phyloP scores from a whole-genome alignment of 2,329 filamentous ascomycete species.

The Aspergillus tanneri region DNA sequence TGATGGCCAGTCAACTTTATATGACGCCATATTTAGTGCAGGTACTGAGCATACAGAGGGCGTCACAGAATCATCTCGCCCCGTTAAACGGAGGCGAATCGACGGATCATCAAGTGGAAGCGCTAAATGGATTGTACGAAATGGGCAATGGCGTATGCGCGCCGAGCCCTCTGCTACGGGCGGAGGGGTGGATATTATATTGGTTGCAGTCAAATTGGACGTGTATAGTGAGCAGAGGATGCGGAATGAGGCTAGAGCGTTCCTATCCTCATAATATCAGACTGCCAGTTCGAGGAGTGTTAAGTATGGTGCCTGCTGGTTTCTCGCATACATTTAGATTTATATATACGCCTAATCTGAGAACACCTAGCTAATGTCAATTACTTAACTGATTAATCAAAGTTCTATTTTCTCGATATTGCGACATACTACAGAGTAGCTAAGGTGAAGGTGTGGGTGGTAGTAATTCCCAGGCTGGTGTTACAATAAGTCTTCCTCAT shows the following conservation, averaged over 20 bases:
- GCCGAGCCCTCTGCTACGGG: slow-evolving; percentile 55
- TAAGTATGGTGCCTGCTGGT: too few relatives aligned
- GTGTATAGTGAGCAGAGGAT: slow-evolving; percentile 64
- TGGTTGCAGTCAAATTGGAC: slow-evolving; percentile 75
- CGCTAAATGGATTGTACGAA: slow-evolving; percentile 62
- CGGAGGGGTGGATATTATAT: slow-evolving; percentile 64
- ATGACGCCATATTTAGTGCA: slow-evolving; percentile 5
- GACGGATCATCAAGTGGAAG: slow-evolving; percentile 15
- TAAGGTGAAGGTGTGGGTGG: too few relatives aligned
- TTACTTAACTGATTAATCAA: too few relatives aligned
- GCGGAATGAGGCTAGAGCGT: slow-evolving; percentile 65
- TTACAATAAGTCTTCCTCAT: too few relatives aligned
- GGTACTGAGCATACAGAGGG: not conserved
- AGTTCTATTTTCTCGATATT: too few relatives aligned
- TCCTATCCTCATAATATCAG: slow-evolving; percentile 51
- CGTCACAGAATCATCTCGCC: not conserved
- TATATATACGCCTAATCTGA: too few relatives aligned
- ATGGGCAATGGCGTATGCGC: slow-evolving; percentile 69
- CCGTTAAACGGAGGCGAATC: slow-evolving; percentile 17
- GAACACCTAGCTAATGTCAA: too few relatives aligned
- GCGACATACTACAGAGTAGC: too few relatives aligned
- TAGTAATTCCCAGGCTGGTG: too few relatives aligned
- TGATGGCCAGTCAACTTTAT: slow-evolving; percentile 37
- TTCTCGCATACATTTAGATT: too few relatives aligned
- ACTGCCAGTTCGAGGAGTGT: too few relatives aligned